Evolutionary conservation across 2,329 filamentous ascomycete species (phyloP), one percentile per base, ranked within the genome.

Genomic region (Ceratocystis smalleyi): DNA sequence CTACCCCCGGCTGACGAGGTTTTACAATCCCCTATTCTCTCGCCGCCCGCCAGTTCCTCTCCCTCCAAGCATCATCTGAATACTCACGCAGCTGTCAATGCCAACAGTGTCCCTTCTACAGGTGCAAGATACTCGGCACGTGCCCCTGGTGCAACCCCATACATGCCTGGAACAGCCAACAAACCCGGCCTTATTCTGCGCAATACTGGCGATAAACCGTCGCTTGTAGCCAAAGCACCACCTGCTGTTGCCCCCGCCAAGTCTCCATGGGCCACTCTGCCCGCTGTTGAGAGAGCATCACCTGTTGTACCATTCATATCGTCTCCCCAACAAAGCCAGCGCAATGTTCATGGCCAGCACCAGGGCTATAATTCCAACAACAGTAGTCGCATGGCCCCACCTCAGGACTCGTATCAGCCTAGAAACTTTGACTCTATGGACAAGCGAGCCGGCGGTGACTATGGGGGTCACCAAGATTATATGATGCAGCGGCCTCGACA

Each of bases 231-330:
- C 7, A 91, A 91, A 71, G 85, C 86, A 17, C 82, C 85, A 1
- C 79, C 79, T 1, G 79, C 82, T 3, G 82, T 86, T 7, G 80
- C 84, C 0, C 87, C 90, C 0, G 81, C 85, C 30, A 96, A 95
- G 72, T 96, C 91, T 3, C 92, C 92, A 3, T 97, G 92, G 92
- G 92, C 92, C 27, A 72, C 86, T 43, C 76, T 97, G 32, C 92
- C 92, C 15, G 89, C 90, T 0, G 82, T 96, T 5, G 90, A 95
- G 10, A 92, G 86, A 72, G 82, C 87, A 0, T 84, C 90, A 1
- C 91, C 88, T 0, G 76, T 85, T 17, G 74, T 81, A 5, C 19
- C 62, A 15, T 43, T 43, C 8, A 64, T 69, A 19, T 68, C 70
- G n/a, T 67, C 67, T 40, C 67, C 70, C 22, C 69, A 67, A 19